Evolutionary conservation across 208 protist species (phyloP).

Genomic region (Acanthamoeba healyi): DNA sequence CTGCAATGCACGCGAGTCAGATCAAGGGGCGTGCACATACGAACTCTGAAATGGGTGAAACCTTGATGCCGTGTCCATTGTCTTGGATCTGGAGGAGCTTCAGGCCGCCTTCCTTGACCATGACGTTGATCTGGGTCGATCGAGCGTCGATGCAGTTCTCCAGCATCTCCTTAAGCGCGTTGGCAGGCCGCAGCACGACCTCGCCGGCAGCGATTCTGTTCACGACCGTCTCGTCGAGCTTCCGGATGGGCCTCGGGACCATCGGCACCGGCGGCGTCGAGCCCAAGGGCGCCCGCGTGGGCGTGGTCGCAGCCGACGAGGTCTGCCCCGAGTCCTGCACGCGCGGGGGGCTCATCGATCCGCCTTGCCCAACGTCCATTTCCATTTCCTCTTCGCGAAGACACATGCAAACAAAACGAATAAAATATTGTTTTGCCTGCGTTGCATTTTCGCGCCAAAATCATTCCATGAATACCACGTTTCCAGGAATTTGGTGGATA

Average conservation of each 20-base stretch:
- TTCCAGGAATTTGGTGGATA: too few relatives aligned
- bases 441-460: too few relatives aligned
- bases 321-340: too few relatives aligned
- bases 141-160: constrained; percentile 98
- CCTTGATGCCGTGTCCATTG: constrained; percentile 97
- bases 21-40: not conserved
- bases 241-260: constrained; percentile 90
- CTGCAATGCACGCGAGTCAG: not conserved
- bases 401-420: too few relatives aligned
- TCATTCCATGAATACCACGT: too few relatives aligned
- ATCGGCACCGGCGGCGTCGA: too few relatives aligned
- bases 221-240: constrained; percentile 95
- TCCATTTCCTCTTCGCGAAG: too few relatives aligned
- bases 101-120: constrained; percentile 95
- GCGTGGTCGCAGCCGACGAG: too few relatives aligned
- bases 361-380: too few relatives aligned
- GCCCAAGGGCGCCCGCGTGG: too few relatives aligned
- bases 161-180: constrained; percentile 98
- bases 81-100: constrained; percentile 97
- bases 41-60: not conserved
- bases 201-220: constrained; percentile 99
- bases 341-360: too few relatives aligned
- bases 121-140: constrained; percentile 93
- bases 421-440: too few relatives aligned
- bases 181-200: constrained; percentile 97